Evolutionary conservation across 495 filamentous ascomycete species (phyloP), one percentile per base, ranked within the genome.

Genomic region (Amphirosellinia nigrospora): DNA sequence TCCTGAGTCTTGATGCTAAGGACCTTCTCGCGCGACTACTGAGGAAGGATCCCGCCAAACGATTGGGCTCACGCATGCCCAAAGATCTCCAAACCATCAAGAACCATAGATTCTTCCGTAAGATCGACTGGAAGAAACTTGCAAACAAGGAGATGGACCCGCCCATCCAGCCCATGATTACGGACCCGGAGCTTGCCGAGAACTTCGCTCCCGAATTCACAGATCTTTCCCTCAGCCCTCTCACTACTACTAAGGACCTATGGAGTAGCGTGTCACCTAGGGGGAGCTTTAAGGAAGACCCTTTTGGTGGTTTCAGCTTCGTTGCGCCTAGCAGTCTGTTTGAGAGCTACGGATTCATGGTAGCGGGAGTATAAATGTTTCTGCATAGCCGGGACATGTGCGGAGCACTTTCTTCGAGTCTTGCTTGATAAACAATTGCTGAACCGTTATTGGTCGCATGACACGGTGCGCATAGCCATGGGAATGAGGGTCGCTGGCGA

Each of bases 231-330:
- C 81, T 98, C 28, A 96, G 93, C 74, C 93, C 94, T 8, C 84
- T 91, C 0, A 82, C 79, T 59, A 71, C 77, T 19, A 81, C 73
- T 72, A 81, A 73, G 64, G 82, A 77, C 59, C 73, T 70, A 50
- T 79, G 74, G 77, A 71, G 74, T 50, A 68, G 70, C 53, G 64
- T 62, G 39, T 78, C 74, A 66, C 78, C 78, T 38, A 80, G 81
- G 70, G 79, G 73, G 9, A 68, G 64, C 67, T 72, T 70, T 46
- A 89, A 87, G 72, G 86, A 88, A 46, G 88, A 98, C 80, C 89
- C 89, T 1, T 98, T 99, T 82, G 94, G 94, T 19, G 96, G 96
- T 2, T 99, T 99, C 78, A 97, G 93, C 80, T 99, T 92, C 79
- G 94, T 98, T 68, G 96, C 94, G 26, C 92, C 93, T 62, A 90